Base-by-base conservation (phyloP, 2,329 filamentous ascomycete genomes). In the Penicillium expansum region DNA sequence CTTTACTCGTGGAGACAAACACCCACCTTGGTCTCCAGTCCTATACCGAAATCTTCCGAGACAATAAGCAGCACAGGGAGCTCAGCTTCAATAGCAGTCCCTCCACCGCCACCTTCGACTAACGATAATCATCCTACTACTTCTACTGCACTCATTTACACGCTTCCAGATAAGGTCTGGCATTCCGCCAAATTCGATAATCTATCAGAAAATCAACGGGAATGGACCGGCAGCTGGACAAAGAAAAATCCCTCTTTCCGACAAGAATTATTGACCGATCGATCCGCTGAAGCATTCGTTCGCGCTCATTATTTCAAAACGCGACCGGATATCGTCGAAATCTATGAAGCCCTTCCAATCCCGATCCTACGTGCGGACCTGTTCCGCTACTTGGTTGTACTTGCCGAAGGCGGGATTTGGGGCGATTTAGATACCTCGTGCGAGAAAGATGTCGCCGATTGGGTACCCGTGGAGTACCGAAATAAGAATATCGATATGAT, bases 301-400 rank as follows among this genome's bases (percentile, higher is more conserved):
- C 57, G 63, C 9, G 62, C 63, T 1, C 53, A 69, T 8, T 79
- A 72, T 52, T 13, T 42, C 9, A 48, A 68, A 2, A 61, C 61
- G 8, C 70, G 71, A 33, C 72, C 74, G 0, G 73, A 77, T 45
- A 74, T 78, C 30, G 65, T 78, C 27, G 63, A 73, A 4, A 65
- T 62, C 7, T 77, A 73, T 53, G 62, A 70, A 35, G 57, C 61
- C 0, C 60, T 78, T n/a, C 57, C 64, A 2, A 65, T 76, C 10
- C 70, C 73, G 0, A 77, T 77, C 35, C 61, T 77, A 20, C 71
- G 72, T 54, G 76, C 75, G 5, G 77, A 79, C 57, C 66, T 78
- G n/a, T 65, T 79, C 6, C 73, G 76, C 5, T 77, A 78, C 47
- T 59, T 79, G 6, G 65, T 78, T n/a, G 60, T 78, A 0, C 73